Percentiles rank a stretch among this genome's conserved stretches.
Conservation (phyloP, 1,139 yeast species). For the Pichia terricola region DNA sequence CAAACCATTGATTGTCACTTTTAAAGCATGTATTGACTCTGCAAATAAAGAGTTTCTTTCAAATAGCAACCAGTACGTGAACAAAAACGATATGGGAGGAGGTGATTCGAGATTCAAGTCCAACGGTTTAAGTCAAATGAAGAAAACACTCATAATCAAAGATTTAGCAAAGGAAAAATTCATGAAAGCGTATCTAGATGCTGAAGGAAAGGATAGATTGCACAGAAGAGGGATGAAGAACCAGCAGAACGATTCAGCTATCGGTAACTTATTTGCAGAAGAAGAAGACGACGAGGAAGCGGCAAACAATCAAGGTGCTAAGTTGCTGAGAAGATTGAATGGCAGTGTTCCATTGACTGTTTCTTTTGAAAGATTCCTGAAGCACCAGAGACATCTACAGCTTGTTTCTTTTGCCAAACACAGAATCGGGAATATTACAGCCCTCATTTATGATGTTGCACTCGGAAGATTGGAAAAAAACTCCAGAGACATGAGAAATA, state of each 20-base stretch:
- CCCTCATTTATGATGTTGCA: constrained; percentile 54
- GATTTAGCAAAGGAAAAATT: constrained; percentile 38
- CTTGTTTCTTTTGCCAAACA: constrained; percentile 55
- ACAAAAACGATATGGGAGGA: constrained; percentile 2
- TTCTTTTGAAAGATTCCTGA: constrained; percentile 58
- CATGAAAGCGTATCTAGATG: constrained; percentile 21
- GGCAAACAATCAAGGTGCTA: constrained; percentile 1
- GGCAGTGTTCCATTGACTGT: constrained; percentile 48
- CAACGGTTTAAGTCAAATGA: constrained; percentile 42
- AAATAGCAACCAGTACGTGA: constrained; percentile 4
- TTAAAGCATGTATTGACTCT: constrained; percentile 8
- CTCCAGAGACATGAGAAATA: constrained; percentile 33
- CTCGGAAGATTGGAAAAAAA: constrained; percentile 50
- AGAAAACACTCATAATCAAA: constrained; percentile 56
- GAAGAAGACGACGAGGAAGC: constrained; percentile 13
- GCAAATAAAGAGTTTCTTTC: constrained; percentile 10
- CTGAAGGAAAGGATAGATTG: constrained; percentile 11
- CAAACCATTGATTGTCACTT: constrained; percentile 20
- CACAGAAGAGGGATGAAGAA: constrained; percentile 4
- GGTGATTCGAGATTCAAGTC: constrained; percentile 31
- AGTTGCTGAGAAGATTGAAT: constrained; percentile 27
- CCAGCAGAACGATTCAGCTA: constrained; percentile 9
- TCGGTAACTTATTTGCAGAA: constrained; percentile 17
- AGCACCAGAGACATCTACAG: constrained; percentile 55
- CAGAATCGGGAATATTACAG: constrained; percentile 60